phyloP scores from a whole-genome alignment of 495 filamentous ascomycete genomes.

The Neurospora sp. region DNA sequence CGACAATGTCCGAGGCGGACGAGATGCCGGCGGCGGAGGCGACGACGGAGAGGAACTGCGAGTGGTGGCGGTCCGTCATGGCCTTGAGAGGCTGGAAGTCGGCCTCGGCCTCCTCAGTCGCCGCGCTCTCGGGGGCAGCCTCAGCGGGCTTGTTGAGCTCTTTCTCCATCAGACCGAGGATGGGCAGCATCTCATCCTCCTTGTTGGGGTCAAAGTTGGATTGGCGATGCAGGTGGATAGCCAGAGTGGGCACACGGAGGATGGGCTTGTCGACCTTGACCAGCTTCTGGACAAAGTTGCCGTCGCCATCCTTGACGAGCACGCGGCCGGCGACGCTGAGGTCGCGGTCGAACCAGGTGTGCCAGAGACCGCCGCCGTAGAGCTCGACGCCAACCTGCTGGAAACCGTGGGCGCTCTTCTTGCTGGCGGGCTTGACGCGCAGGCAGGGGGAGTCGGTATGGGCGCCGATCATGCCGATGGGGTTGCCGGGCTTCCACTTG shows the following conservation, averaged over 20 bases:
- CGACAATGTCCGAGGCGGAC: conserved; percentile 59
- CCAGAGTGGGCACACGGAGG: conserved; percentile 81
- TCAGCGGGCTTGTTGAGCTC: conserved; percentile 62
- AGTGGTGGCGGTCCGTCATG: conserved; percentile 78
- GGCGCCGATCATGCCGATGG: conserved; percentile 90
- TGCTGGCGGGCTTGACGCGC: conserved; percentile 87
- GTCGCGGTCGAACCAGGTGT: conserved; percentile 92
- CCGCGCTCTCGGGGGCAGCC: conserved; percentile 25
- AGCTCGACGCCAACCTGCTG: conserved; percentile 93
- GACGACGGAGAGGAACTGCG: conserved; percentile 73
- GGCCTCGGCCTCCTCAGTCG: conserved; percentile 36
- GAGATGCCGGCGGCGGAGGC: conserved; percentile 66
- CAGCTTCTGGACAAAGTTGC: conserved; percentile 70
- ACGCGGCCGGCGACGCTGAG: conserved; percentile 82
- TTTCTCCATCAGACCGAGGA: conserved; percentile 74
- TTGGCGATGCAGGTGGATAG: conserved; percentile 84
- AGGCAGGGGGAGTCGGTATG: conserved; percentile 93
- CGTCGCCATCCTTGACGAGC: conserved; percentile 65
- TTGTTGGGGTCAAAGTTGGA: conserved; percentile 88
- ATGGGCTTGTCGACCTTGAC: conserved; percentile 88
- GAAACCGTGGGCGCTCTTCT: conserved; percentile 75
- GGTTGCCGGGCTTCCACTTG: conserved; percentile 88
- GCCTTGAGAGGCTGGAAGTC: conserved; percentile 62
- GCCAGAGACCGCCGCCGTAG: conserved; percentile 82
- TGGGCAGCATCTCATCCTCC: conserved; percentile 90